These are phyloP conservation scores for Colletotrichum incanum DNA, from an alignment of 2,329 filamentous ascomycete genomes.

Conservation along the genomic window DNA sequence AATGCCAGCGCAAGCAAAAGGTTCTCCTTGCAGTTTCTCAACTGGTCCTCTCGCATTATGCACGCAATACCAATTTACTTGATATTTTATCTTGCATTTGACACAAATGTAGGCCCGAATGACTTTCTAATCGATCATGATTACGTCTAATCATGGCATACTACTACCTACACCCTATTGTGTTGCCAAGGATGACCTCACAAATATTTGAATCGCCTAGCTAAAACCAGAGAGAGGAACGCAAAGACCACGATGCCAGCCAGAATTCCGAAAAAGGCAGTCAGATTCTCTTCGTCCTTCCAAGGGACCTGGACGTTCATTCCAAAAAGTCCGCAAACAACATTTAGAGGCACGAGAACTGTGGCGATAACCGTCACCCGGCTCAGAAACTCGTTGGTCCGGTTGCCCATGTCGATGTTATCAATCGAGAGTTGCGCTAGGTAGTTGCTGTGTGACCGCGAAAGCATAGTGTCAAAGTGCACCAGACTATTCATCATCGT, in stretches of 20 bases:
- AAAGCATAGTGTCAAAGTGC: conserved; percentile 98
- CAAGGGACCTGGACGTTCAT: conserved; percentile 89
- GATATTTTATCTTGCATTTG: neutral
- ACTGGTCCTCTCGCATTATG: neutral
- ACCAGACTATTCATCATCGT: conserved; percentile 98
- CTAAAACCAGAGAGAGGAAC: conserved; percentile 56
- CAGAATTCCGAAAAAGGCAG: conserved; percentile 67
- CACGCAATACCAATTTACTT: neutral
- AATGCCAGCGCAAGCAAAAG: neutral
- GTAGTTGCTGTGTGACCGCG: conserved; percentile 94
- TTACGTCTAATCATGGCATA: neutral
- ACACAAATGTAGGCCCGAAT: no score
- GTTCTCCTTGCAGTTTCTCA: neutral
- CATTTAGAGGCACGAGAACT: conserved; percentile 92
- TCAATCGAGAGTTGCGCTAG: conserved; percentile 94
- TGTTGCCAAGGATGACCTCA: neutral
- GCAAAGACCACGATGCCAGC: conserved; percentile 69
- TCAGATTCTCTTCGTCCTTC: conserved; percentile 65
- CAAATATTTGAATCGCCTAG: conserved; percentile 27
- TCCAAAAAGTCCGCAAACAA: conserved; percentile 88
- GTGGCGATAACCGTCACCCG: conserved; percentile 96
- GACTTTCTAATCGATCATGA: neutral
- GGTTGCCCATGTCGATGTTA: conserved; percentile 88
- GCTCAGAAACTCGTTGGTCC: conserved; percentile 89
- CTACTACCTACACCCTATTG: neutral